These are phyloP conservation scores for Chalciporus chontae DNA, from an alignment of 768 basidiomycete genomes.

Conservation along the genomic window DNA sequence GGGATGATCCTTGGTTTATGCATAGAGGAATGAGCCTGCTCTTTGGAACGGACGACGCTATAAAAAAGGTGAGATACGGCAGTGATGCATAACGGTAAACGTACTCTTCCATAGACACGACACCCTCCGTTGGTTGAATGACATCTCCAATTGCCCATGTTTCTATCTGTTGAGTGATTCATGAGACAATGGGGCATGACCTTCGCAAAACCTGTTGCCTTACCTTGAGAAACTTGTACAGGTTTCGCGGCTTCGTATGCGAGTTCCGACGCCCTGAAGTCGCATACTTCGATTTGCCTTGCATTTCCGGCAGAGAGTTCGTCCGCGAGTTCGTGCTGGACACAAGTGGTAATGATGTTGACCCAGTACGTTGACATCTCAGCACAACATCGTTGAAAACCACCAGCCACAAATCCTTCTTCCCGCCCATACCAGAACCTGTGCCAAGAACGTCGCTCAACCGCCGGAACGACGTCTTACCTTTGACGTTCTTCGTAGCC, in stretches of 20 bases:
- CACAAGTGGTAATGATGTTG: slow-evolving; percentile 78
- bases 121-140: slow-evolving; percentile 71
- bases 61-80: slow-evolving; percentile 6
- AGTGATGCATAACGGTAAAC: slow-evolving; percentile 28
- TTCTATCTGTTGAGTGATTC: slow-evolving; percentile 57
- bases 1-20: slow-evolving; percentile 66
- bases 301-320: slow-evolving; percentile 78
- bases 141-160: slow-evolving; percentile 83
- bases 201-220: slow-evolving; percentile 16
- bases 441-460: slow-evolving; percentile 83
- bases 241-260: slow-evolving; percentile 80
- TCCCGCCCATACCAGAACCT: slow-evolving; percentile 52
- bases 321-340: slow-evolving; percentile 64
- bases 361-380: slow-evolving; percentile 86
- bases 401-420: slow-evolving; percentile 92
- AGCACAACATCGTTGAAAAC: slow-evolving; percentile 95
- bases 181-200: slow-evolving; percentile 1
- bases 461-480: slow-evolving; percentile 85
- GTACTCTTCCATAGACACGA: slow-evolving; percentile 90
- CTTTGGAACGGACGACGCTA: slow-evolving; percentile 71
- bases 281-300: slow-evolving; percentile 81
- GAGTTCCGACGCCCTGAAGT: slow-evolving; percentile 73
- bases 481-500: slow-evolving; percentile 57
- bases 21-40: slow-evolving; percentile 51
- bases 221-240: slow-evolving; percentile 92